Percentiles rank a stretch among this genome's conserved stretches.
phyloP scores from a whole-genome alignment of 495 filamentous ascomycete species.

The Lasiosphaeria hispida region DNA sequence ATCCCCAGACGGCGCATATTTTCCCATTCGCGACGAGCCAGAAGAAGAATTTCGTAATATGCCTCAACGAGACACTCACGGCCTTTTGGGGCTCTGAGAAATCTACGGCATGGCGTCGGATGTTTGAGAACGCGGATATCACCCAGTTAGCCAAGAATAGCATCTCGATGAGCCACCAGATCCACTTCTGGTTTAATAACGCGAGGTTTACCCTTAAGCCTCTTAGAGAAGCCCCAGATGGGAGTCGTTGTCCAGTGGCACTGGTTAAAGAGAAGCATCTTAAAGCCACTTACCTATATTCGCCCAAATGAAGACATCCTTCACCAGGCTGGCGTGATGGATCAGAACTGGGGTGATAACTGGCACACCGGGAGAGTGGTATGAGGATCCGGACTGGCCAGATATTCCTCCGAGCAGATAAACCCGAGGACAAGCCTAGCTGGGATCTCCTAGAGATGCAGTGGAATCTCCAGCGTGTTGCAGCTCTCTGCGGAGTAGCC shows the following conservation, averaged over 20 bases:
- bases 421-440: conserved; percentile 6
- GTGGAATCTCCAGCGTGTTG: conserved; percentile 10
- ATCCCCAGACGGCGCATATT: conserved; percentile 14
- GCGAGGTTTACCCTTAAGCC: conserved; percentile 15
- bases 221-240: conserved; percentile 7
- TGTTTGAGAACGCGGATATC: conserved; percentile 9
- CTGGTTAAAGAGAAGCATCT: conserved; percentile 11
- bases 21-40: conserved; percentile 16
- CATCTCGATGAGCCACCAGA: conserved; percentile 14
- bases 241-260: conserved; percentile 18
- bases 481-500: conserved; percentile 6
- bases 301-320: not conserved
- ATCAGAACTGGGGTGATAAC: conserved; percentile 5
- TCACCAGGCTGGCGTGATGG: conserved; percentile 11
- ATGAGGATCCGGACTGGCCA: conserved; percentile 7
- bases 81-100: conserved; percentile 11
- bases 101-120: conserved; percentile 3
- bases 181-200: not conserved
- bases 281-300: conserved; percentile 4
- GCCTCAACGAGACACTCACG: conserved; percentile 4
- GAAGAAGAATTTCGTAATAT: conserved; percentile 8
- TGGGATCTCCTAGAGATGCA: conserved; percentile 10
- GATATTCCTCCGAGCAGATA: not conserved
- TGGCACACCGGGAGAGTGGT: conserved; percentile 11
- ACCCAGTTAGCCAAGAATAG: conserved; percentile 13